phyloP scores from a whole-genome alignment of 257 asterid species.

The Marsdenia floribunda region DNA sequence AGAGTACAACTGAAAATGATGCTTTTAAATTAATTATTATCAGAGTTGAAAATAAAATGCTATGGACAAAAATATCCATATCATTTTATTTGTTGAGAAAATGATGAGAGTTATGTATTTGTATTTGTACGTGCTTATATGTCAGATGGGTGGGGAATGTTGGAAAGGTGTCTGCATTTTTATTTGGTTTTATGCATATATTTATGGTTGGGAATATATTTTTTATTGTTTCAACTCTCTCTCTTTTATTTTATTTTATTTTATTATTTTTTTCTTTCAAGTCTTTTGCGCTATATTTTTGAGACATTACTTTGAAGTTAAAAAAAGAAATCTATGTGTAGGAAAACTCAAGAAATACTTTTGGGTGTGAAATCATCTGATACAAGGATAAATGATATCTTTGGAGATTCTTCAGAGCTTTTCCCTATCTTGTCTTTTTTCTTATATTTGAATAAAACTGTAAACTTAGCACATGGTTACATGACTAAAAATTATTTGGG shows the following conservation, averaged over 20 bases:
- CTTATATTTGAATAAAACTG: background rate
- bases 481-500: too few species aligned
- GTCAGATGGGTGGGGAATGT: background rate
- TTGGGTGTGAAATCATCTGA: background rate
- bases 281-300: background rate
- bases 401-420: background rate
- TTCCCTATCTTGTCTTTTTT: background rate
- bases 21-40: too few species aligned
- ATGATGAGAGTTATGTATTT: background rate
- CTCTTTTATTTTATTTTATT: background rate
- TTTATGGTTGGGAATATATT: background rate
- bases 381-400: background rate
- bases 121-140: background rate
- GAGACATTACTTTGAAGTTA: background rate
- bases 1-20: too few species aligned
- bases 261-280: background rate
- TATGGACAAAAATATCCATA: background rate
- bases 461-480: too few species aligned
- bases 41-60: too few species aligned
- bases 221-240: background rate
- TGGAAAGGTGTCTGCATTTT: background rate
- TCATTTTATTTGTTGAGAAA: background rate
- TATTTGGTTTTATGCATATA: background rate
- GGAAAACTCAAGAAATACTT: background rate
- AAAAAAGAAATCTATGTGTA: background rate